A percentile compares a stretch with the other conserved stretches of the same genome.
Evolutionary conservation across 805 yeast genomes (phyloP).

Genomic region (Zygosaccharomyces bisporus): DNA sequence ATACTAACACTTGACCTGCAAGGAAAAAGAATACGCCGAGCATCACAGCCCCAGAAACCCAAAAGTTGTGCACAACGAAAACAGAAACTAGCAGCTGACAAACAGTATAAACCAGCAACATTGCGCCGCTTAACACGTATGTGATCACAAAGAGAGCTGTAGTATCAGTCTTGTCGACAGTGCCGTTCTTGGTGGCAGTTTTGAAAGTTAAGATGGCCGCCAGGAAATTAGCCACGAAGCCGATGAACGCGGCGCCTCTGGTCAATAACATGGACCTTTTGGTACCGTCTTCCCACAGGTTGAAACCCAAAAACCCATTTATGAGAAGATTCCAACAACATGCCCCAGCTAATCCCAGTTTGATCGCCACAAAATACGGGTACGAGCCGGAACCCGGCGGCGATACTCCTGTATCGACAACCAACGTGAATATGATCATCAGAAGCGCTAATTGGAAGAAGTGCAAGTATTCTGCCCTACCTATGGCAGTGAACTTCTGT

Average conservation of each 20-base stretch:
- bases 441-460: conserved; percentile 60
- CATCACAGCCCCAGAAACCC: conserved; percentile 86
- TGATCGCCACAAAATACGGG: conserved; percentile 80
- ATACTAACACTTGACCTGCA: conserved; percentile 73
- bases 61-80: conserved; percentile 65
- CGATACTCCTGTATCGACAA: conserved; percentile 88
- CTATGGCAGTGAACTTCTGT: conserved; percentile 90
- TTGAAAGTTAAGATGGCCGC: conserved; percentile 71
- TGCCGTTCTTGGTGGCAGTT: conserved; percentile 48
- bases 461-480: conserved; percentile 78
- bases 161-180: conserved; percentile 50
- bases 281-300: conserved; percentile 95
- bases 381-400: conserved; percentile 78
- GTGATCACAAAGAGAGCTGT: conserved; percentile 65
- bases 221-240: conserved; percentile 64
- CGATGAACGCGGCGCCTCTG: conserved; percentile 47
- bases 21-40: conserved; percentile 70
- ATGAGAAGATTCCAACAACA: conserved; percentile 65
- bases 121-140: conserved; percentile 67
- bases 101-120: conserved; percentile 57
- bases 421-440: conserved; percentile 58
- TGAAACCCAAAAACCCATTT: conserved; percentile 79
- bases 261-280: conserved; percentile 54
- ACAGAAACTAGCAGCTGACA: conserved; percentile 67
- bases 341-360: conserved; percentile 68